Conservation (phyloP, 768 basidiomycete genomes). For the Rhizopogon sp. region DNA sequence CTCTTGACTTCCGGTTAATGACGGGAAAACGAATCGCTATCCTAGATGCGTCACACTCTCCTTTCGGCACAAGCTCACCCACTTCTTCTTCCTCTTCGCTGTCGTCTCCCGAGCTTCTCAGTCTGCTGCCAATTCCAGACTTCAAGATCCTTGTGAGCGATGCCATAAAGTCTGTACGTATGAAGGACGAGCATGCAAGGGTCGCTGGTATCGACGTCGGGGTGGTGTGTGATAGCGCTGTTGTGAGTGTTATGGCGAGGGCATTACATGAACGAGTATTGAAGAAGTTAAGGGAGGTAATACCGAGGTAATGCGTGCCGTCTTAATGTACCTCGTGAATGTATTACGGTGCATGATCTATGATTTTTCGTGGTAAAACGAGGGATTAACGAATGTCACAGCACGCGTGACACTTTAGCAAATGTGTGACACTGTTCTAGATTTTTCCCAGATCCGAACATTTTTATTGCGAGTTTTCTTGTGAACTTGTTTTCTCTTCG, state of each 20-base stretch:
- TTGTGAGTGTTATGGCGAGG: conserved; percentile 42
- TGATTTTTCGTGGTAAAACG: no score
- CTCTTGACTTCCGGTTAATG: conserved; percentile 77
- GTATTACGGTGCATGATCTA: no score
- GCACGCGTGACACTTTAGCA: no score
- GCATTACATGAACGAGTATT: conserved; percentile 47
- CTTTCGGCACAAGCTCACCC: conserved; percentile 28
- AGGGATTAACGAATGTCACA: no score
- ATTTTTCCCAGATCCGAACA: conserved; percentile 21
- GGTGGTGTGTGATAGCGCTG: conserved; percentile 49
- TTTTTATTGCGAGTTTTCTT: conserved; percentile 19
- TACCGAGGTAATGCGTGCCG: neutral
- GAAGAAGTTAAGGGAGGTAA: conserved; percentile 20
- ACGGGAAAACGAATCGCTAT: conserved; percentile 59
- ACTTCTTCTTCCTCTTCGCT: neutral
- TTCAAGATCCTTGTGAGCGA: conserved; percentile 47
- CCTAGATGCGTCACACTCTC: conserved; percentile 66
- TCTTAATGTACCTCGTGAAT: no score
- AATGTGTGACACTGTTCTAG: conserved; percentile 16
- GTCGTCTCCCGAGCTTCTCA: conserved; percentile 16
- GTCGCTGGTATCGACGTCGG: conserved; percentile 59
- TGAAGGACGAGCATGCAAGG: conserved; percentile 27
- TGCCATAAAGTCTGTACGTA: conserved; percentile 29
- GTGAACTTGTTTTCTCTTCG: neutral
- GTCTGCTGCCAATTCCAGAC: conserved; percentile 56